Percentiles rank a stretch among this genome's conserved stretches.
These are phyloP conservation scores for Sorghum bicolor DNA, from an alignment of 176 grass and related monocot species.

Conservation along the genomic window DNA sequence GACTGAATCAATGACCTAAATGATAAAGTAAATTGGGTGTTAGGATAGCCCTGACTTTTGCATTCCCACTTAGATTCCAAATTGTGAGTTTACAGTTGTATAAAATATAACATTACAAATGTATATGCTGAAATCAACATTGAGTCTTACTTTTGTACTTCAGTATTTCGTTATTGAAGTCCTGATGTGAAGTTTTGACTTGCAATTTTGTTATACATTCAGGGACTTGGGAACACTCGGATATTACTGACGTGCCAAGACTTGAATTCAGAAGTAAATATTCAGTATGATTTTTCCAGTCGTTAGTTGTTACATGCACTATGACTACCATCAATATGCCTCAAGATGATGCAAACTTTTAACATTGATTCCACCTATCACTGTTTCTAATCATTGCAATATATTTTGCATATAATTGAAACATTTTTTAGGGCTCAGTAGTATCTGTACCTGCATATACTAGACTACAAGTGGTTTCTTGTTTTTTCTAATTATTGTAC, in stretches of 20 bases:
- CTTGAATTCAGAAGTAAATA: constrained; percentile 51
- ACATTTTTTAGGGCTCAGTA: not conserved
- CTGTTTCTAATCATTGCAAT: not conserved
- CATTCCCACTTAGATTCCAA: not conserved
- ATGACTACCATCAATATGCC: not conserved
- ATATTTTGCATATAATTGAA: not conserved
- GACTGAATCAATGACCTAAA: not conserved
- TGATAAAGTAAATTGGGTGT: not conserved
- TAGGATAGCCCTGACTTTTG: not conserved
- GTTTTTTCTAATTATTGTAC: not conserved
- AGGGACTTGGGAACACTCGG: constrained; percentile 50
- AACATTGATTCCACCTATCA: not conserved
- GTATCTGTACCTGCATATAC: not conserved
- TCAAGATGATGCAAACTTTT: not conserved
- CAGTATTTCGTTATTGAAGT: constrained; percentile 3
- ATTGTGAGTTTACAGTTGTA: not conserved
- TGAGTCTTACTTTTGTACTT: not conserved
- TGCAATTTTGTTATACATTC: constrained; percentile 30
- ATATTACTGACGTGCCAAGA: constrained; percentile 61
- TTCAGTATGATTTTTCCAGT: not conserved
- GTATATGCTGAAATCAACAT: not conserved
- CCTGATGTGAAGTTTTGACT: constrained; percentile 1
- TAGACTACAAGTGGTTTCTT: not conserved
- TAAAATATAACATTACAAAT: not conserved
- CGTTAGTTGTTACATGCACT: not conserved